These are phyloP conservation scores for Spergularia bocconei DNA, from an alignment of 148 eudicot species.

Conservation along the genomic window DNA sequence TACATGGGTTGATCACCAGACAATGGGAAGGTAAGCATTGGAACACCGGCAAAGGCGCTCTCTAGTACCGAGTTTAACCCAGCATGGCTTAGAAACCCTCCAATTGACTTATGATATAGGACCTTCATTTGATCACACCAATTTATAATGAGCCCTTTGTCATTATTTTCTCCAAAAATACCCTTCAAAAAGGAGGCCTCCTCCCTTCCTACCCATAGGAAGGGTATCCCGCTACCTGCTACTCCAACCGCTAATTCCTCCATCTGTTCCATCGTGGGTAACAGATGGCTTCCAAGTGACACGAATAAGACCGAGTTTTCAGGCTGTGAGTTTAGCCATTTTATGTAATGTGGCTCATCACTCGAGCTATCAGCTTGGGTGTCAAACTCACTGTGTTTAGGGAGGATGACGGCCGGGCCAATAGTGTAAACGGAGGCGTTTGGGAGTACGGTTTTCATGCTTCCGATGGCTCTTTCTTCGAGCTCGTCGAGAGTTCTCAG, in stretches of 20 bases:
- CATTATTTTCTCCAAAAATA: neutral
- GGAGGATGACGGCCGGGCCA: slow-evolving; percentile 38
- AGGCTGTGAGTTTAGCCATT: slow-evolving; percentile 39
- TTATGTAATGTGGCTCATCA: slow-evolving; percentile 16
- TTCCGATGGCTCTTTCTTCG: slow-evolving; percentile 23
- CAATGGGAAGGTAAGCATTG: slow-evolving; percentile 37
- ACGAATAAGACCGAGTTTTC: slow-evolving; percentile 33
- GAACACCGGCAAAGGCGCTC: slow-evolving; percentile 31
- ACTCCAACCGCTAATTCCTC: slow-evolving; percentile 36
- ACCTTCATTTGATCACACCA: slow-evolving; percentile 53
- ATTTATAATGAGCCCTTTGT: slow-evolving; percentile 21
- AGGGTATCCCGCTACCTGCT: slow-evolving; percentile 21
- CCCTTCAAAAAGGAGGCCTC: slow-evolving; percentile 10
- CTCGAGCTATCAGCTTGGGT: neutral
- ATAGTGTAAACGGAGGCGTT: slow-evolving; percentile 25
- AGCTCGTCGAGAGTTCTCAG: slow-evolving; percentile 36
- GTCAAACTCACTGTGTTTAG: neutral
- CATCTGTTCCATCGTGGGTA: slow-evolving; percentile 30
- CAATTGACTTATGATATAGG: slow-evolving; percentile 31
- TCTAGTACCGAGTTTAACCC: slow-evolving; percentile 43
- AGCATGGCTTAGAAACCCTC: slow-evolving; percentile 44
- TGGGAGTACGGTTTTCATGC: slow-evolving; percentile 18
- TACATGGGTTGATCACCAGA: slow-evolving; percentile 26
- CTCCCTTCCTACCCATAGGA: slow-evolving; percentile 31
- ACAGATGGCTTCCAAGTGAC: slow-evolving; percentile 35